These are phyloP conservation scores for Tylopilus intermedius DNA, from an alignment of 768 basidiomycete species.

Conservation along the genomic window DNA sequence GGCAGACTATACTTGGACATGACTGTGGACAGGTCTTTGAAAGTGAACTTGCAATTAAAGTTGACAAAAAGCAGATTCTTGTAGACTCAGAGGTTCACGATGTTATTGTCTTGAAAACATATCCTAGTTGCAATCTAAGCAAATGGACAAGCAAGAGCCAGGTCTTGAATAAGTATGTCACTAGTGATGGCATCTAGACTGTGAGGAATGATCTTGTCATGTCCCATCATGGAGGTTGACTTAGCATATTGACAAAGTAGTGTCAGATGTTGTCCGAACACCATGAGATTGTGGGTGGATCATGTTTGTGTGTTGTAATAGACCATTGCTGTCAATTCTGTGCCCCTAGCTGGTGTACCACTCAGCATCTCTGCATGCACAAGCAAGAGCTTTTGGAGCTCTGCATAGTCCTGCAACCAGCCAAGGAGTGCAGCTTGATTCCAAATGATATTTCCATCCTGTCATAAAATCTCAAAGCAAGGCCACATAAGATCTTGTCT, in stretches of 20 bases:
- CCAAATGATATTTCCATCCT: too few relatives aligned
- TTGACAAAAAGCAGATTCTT: constrained; percentile 17
- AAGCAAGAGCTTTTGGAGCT: too few relatives aligned
- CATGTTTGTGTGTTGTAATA: too few relatives aligned
- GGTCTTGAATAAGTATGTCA: not conserved
- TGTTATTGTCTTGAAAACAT: not conserved
- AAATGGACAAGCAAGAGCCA: not conserved
- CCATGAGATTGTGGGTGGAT: too few relatives aligned
- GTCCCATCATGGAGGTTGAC: not conserved
- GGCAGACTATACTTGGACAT: not conserved
- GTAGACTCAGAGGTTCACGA: constrained; percentile 7
- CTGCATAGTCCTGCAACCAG: too few relatives aligned
- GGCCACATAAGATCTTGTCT: too few relatives aligned
- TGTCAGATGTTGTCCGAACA: too few relatives aligned
- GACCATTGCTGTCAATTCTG: too few relatives aligned
- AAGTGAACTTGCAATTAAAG: not conserved
- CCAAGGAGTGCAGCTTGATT: too few relatives aligned
- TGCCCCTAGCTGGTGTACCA: too few relatives aligned
- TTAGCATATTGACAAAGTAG: not conserved
- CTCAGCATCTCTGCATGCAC: too few relatives aligned
- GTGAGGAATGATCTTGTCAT: constrained; percentile 6
- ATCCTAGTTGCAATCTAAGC: not conserved
- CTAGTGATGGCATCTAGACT: not conserved
- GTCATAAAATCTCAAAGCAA: too few relatives aligned
- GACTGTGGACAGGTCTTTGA: not conserved